phyloP scores from a whole-genome alignment of 2,329 filamentous ascomycete genomes.

The Thielaviopsis punctulata region DNA sequence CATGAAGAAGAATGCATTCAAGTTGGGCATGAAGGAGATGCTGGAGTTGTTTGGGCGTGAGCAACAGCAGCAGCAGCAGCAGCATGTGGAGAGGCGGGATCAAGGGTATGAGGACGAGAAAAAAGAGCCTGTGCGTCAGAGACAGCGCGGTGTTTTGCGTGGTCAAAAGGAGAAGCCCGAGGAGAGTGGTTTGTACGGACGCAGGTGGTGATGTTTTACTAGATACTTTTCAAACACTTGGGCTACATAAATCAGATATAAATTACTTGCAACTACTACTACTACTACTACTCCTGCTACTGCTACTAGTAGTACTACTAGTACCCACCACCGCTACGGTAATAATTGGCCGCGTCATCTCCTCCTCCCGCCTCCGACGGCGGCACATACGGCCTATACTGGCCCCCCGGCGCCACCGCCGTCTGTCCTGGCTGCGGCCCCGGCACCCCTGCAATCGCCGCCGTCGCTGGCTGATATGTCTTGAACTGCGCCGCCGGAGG shows the following conservation, averaged over 20 bases:
- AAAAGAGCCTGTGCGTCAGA: slow-evolving; percentile 14
- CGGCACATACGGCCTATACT: slow-evolving; percentile 45
- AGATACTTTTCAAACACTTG: not conserved
- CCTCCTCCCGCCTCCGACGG: slow-evolving; percentile 30
- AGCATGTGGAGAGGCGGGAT: too few relatives aligned
- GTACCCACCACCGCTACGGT: slow-evolving; percentile 23
- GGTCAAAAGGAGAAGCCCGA: not conserved
- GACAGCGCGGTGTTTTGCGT: slow-evolving; percentile 17
- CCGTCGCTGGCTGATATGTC: slow-evolving; percentile 4
- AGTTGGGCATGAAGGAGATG: slow-evolving; percentile 85
- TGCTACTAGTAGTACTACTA: not conserved
- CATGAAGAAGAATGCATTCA: slow-evolving; percentile 54
- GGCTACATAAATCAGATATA: not conserved
- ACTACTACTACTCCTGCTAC: not conserved
- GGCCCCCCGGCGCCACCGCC: slow-evolving; percentile 18
- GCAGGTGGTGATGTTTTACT: slow-evolving; percentile 21
- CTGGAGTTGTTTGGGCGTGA: slow-evolving; percentile 64
- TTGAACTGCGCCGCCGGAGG: slow-evolving; percentile 12
- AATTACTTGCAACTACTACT: not conserved
- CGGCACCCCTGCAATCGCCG: slow-evolving; percentile 21
- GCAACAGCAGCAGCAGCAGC: too few relatives aligned
- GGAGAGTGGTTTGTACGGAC: slow-evolving; percentile 25
- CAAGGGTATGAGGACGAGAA: slow-evolving; percentile 5
- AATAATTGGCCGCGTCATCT: slow-evolving; percentile 35
- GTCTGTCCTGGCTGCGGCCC: slow-evolving; percentile 21